phyloP scores from a whole-genome alignment of 1,284 basidiomycete genomes.

The Coriolopsis trogii region DNA sequence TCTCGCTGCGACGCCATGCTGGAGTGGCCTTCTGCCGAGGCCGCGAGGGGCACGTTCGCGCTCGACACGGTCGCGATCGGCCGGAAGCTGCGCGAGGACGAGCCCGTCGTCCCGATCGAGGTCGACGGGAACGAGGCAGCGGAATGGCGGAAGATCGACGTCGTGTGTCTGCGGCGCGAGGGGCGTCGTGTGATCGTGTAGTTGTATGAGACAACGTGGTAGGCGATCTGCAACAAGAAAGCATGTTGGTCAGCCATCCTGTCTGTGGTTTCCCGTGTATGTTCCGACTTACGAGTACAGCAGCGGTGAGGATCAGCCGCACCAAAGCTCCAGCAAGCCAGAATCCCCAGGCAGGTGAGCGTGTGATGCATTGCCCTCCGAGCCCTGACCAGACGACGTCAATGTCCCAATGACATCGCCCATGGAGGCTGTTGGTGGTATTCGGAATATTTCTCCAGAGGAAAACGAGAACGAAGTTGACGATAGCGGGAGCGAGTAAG shows the following conservation, averaged over 20 bases:
- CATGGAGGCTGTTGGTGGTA: constrained; percentile 41
- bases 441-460: constrained; percentile 47
- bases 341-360: constrained; percentile 41
- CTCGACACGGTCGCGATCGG: constrained; percentile 26
- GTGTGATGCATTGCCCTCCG: constrained; percentile 33
- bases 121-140: constrained; percentile 23
- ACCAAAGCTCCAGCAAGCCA: constrained; percentile 57
- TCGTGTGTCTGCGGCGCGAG: constrained; percentile 32
- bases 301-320: constrained; percentile 53
- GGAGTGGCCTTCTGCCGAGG: constrained; percentile 6
- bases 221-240: constrained; percentile 38
- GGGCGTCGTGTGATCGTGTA: constrained; percentile 34
- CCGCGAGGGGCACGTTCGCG: constrained; percentile 25
- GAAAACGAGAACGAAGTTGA: constrained; percentile 56
- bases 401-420: constrained; percentile 60
- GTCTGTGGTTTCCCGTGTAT: background rate
- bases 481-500: constrained; percentile 50
- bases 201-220: constrained; percentile 36
- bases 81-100: constrained; percentile 26
- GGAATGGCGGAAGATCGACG: constrained; percentile 23
- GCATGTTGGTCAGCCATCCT: background rate
- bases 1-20: constrained; percentile 11
- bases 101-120: constrained; percentile 14
- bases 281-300: constrained; percentile 48
- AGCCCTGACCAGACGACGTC: constrained; percentile 63